A percentile compares a stretch with the other conserved stretches of the same genome.
These are phyloP conservation scores for Hemisphaericaspora subhashii DNA, from an alignment of 1,139 yeast species.

Conservation along the genomic window DNA sequence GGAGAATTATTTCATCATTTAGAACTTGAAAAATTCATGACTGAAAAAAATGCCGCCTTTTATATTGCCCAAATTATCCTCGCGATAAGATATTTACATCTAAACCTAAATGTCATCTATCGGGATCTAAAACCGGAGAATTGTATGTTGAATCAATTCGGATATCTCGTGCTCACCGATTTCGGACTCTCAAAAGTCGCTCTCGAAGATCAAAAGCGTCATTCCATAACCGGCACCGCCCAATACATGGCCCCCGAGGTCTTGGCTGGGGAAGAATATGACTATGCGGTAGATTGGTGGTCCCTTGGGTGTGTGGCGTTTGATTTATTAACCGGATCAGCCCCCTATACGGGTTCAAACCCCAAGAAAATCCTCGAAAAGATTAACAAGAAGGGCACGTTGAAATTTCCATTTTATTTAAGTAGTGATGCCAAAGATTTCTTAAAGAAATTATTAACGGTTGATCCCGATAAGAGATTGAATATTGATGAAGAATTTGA, in stretches of 20 bases:
- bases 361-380: constrained; percentile 81
- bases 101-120: constrained; percentile 75
- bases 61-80: constrained; percentile 86
- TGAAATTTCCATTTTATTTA: constrained; percentile 78
- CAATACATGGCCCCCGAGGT: constrained; percentile 98
- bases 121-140: constrained; percentile 94
- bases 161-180: constrained; percentile 85
- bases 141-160: constrained; percentile 75
- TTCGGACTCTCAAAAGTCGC: constrained; percentile 87
- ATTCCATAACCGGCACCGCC: constrained; percentile 88
- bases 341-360: constrained; percentile 91
- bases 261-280: constrained; percentile 80
- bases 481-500: constrained; percentile 58
- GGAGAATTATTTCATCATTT: constrained; percentile 90
- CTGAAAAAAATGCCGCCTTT: constrained; percentile 76
- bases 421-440: constrained; percentile 85
- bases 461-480: constrained; percentile 73
- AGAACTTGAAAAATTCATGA: constrained; percentile 47
- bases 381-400: constrained; percentile 66
- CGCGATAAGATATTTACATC: constrained; percentile 78
- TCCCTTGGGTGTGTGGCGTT: constrained; percentile 87
- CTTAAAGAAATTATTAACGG: constrained; percentile 67
- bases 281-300: constrained; percentile 95
- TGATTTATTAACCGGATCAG: constrained; percentile 87
- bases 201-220: constrained; percentile 46